Evolutionary conservation across 805 yeast species (phyloP).

Genomic region (Zygosaccharomyces siamensis): DNA sequence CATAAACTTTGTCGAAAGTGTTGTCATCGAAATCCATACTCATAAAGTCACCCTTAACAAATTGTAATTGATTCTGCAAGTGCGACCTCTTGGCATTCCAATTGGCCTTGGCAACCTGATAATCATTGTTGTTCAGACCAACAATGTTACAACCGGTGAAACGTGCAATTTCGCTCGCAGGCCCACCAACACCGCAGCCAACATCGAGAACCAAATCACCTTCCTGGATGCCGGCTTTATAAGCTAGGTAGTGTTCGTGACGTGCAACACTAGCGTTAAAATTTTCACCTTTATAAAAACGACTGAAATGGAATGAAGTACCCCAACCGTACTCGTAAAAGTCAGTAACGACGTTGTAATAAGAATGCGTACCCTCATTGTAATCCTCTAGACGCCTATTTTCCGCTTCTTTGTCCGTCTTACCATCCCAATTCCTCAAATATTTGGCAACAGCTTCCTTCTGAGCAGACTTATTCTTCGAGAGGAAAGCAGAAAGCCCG

Average conservation of each 20-base stretch:
- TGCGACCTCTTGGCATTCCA: constrained; percentile 64
- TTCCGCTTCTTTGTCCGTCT: constrained; percentile 68
- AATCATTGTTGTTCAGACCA: constrained; percentile 95
- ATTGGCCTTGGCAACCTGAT: constrained; percentile 89
- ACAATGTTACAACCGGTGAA: constrained; percentile 83
- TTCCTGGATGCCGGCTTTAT: constrained; percentile 72
- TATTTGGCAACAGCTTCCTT: constrained; percentile 82
- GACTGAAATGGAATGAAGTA: constrained; percentile 92
- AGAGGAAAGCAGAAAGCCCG: constrained; percentile 72
- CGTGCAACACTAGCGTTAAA: constrained; percentile 93
- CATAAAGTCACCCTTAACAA: constrained; percentile 98
- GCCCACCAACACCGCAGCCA: constrained; percentile 99
- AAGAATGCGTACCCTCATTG: constrained; percentile 87
- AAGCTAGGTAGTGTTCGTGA: constrained; percentile 93
- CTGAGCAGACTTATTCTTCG: constrained; percentile 76
- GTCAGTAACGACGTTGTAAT: constrained; percentile 95
- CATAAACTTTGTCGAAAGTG: constrained; percentile 93
- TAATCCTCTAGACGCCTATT: constrained; percentile 73
- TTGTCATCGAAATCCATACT: constrained; percentile 93
- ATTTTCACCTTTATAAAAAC: constrained; percentile 90
- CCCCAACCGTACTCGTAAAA: constrained; percentile 99
- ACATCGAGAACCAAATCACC: constrained; percentile 90
- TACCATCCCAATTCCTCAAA: constrained; percentile 97
- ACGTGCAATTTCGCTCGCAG: constrained; percentile 92
- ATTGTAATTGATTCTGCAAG: constrained; percentile 67